Percentiles rank a stretch among this genome's conserved stretches.
These are phyloP conservation scores for Elsinoe ampelina DNA, from an alignment of 2,329 filamentous ascomycete species.

Conservation along the genomic window DNA sequence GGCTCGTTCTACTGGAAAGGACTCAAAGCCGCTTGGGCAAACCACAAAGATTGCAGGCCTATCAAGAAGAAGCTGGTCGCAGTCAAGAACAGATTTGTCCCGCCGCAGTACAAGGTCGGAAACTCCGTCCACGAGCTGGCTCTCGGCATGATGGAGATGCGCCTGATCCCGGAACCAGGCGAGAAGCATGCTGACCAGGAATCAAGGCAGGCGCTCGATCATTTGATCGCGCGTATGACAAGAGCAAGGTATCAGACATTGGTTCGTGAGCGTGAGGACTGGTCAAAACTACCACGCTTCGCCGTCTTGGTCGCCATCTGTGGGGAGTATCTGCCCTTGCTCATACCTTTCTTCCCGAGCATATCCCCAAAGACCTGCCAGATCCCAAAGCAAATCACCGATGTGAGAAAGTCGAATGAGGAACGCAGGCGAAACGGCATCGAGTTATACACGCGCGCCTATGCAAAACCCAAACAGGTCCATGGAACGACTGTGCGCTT, in stretches of 20 bases:
- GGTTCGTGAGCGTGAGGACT: conserved; percentile 59
- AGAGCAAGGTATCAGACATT: conserved; percentile 64
- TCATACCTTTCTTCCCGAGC: conserved; percentile 61
- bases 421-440: background rate
- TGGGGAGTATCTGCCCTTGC: conserved; percentile 76
- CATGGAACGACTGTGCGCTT: background rate
- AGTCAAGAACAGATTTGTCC: conserved; percentile 7
- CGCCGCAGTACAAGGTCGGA: background rate
- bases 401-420: conserved; percentile 40
- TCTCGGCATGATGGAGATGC: background rate
- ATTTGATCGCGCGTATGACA: conserved; percentile 32
- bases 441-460: background rate
- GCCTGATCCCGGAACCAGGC: background rate
- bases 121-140: background rate
- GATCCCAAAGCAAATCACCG: conserved; percentile 65
- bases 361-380: conserved; percentile 75
- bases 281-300: conserved; percentile 71
- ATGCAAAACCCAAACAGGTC: background rate
- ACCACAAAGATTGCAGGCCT: conserved; percentile 39
- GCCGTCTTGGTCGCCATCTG: conserved; percentile 64
- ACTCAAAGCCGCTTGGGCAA: conserved; percentile 62
- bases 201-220: background rate
- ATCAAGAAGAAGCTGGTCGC: conserved; percentile 7
- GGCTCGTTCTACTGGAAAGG: conserved; percentile 80
- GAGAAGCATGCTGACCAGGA: background rate